A percentile compares a stretch with the other conserved stretches of the same genome.
phyloP scores from a whole-genome alignment of 1,139 yeast genomes.

The Debaryomyces nepalensis region DNA sequence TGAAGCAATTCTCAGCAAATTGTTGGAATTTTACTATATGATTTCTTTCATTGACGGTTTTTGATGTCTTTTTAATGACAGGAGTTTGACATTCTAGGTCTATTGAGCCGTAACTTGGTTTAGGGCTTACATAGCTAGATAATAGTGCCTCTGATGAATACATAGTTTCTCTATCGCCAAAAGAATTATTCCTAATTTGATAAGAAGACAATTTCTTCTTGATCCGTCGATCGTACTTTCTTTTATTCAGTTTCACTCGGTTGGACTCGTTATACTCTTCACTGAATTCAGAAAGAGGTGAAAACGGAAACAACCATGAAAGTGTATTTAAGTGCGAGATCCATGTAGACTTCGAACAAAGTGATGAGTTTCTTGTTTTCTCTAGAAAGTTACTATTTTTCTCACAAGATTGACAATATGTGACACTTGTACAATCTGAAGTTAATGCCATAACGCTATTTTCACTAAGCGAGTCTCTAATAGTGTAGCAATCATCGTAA shows the following conservation, averaged over 20 bases:
- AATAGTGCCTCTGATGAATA: not conserved
- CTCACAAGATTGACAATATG: too few relatives aligned
- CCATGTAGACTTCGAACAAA: not conserved
- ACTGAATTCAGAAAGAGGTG: conserved; percentile 1
- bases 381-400: too few relatives aligned
- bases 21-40: not conserved
- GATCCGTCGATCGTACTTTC: conserved; percentile 9
- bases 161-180: conserved; percentile 1
- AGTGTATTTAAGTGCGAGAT: conserved; percentile 24
- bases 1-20: not conserved
- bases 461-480: too few relatives aligned
- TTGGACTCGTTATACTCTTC: conserved; percentile 18
- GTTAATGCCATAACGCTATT: too few relatives aligned
- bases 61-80: not conserved
- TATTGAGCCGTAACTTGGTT: conserved; percentile 6
- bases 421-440: too few relatives aligned
- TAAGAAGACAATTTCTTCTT: conserved; percentile 15
- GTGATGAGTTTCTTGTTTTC: too few relatives aligned
- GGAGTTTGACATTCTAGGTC: conserved; percentile 4
- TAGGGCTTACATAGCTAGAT: not conserved
- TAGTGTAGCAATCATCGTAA: conserved; percentile 5
- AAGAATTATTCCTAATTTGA: not conserved
- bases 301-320: conserved; percentile 28
- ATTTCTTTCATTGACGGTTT: not conserved
- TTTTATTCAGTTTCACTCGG: conserved; percentile 17